Evolutionary conservation across 164 flowering plant genomes (phyloP), one percentile per base, ranked within the genome.

Genomic region (Kingdonia uniflora): DNA sequence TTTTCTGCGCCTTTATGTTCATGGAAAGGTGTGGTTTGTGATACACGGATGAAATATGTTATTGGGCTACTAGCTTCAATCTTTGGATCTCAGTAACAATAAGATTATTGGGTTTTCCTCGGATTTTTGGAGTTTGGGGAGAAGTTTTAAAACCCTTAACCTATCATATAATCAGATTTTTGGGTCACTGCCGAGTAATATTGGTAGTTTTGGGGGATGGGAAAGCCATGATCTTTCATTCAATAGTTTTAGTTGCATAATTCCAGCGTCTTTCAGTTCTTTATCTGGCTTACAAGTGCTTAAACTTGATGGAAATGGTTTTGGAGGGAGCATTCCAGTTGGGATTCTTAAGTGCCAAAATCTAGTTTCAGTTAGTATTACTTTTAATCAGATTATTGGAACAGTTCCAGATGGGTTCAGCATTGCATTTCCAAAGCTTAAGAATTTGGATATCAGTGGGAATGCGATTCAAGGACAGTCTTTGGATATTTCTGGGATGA

Each of bases 11-110:
- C 78, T 60, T 68, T 80, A 29, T 89, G 97, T 70, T 79, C 84
- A 20, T 76, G 89, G 92, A 43, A 62, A 62, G 84, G 81, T 2
- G 84, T 89, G 0, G 37, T 61, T 54, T 89, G 95, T 68, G 85
- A 82, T 61, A 38, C 64, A 39, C 13, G 54, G 3, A 41, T 56
- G 6, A 73, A 53, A 25, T 26, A 65, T 71, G 79, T 80, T 24
- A 47, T 65, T 51, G 70, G 62, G 51, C 61, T 89, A 6, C 60
- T 59, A 11, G 72, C 65, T 54, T 70, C 89, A 75, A 42, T 37
- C 56, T 67, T 62, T 89, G 77, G 92, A 89, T 73, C 89, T 89
- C n/a, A 89, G 92, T 76, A 64, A 63, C 57, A 89, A 85, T 76
- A 72, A 62, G 44, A 80, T 89, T 61, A 70, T 80, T 42, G 76